Conservation (phyloP, 202 grass and related monocot species). For the Cymbopogon flexuosus region DNA sequence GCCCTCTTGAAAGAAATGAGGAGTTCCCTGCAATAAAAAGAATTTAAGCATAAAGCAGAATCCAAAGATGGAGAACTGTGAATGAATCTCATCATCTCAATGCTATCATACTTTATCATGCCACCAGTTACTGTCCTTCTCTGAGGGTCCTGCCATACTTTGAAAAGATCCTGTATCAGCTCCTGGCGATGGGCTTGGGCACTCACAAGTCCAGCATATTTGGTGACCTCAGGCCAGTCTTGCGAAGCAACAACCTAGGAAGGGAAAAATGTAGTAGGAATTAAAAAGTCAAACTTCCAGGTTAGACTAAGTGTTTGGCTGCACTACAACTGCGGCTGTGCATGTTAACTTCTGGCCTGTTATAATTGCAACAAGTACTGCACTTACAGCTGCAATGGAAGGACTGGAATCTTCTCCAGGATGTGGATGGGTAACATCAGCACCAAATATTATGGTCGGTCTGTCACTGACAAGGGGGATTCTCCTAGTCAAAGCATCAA, state of each 20-base stretch:
- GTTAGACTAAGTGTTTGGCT: background rate
- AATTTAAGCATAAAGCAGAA: constrained; percentile 16
- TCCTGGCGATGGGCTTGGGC: constrained; percentile 96
- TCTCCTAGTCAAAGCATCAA: constrained; percentile 82
- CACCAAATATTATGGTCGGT: constrained; percentile 99
- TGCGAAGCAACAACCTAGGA: constrained; percentile 94
- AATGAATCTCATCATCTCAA: background rate
- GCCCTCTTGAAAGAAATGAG: constrained; percentile 89
- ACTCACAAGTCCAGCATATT: constrained; percentile 92
- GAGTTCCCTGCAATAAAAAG: constrained; percentile 62
- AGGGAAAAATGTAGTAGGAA: background rate
- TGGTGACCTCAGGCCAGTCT: constrained; percentile 98
- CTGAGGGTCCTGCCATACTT: constrained; percentile 86
- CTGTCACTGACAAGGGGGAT: constrained; percentile 91
- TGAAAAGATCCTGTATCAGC: constrained; percentile 92
- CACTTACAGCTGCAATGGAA: constrained; percentile 92
- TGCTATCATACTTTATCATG: constrained; percentile 82
- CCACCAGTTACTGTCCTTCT: constrained; percentile 82
- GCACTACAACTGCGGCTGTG: no score
- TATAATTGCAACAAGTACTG: background rate
- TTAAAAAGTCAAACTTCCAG: background rate
- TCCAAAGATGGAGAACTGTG: background rate
- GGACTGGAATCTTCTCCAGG: constrained; percentile 98
- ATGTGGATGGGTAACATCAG: constrained; percentile 98
- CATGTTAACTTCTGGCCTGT: background rate